Base-by-base conservation (phyloP, 305 asterid genomes). In the Solanum aculeatissimum region DNA sequence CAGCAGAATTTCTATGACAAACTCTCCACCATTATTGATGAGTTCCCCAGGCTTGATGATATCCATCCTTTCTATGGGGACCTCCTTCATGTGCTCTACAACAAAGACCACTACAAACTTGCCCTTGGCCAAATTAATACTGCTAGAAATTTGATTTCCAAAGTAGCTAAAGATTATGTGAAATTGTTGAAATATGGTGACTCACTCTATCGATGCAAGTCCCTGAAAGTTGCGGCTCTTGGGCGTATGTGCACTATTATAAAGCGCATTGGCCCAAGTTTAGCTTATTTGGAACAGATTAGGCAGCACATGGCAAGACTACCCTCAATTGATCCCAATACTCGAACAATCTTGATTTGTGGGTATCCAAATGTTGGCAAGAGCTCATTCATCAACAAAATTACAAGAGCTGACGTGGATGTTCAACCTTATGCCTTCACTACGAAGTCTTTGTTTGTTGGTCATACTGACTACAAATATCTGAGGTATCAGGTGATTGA, bases 341-440 rank as follows among this genome's bases (percentile, higher is more conserved):
- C 98, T 7, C 80, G 99, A 72, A 96, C 98, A 23, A 88, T 96
- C 89, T 88, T 96, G 94, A 96, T 96, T 65, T 96, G 99, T 90
- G 99, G 99, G 84, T 96, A 96, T 78, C 99, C 99, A 2, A 96
- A 96, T 91, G 99, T 96, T 71, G 99, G 99, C 18, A 96, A 96
- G 94, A 96, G 99, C 72, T 96, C 99, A 4, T 96, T 96, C 89
- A 94, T 96, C 78, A 96, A 96, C 90, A 95, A 95, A 86, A 96
- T 96, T 77, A 95, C 99, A 0, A 90, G 98, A 86, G 99, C 98
- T 8, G 99, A 96, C 86, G 99, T 96, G 58, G 99, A 96, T 85
- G 99, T 95, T 7, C 99, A 95, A 35, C 98, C 99, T 8, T 96
- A 96, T 89, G 99, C 99, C 83, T 96, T 96, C 92, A 95, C 99